Evolutionary conservation across 2,329 filamentous ascomycete species (phyloP), one percentile per base, ranked within the genome.

Genomic region (Aspergillus sclerotialis): DNA sequence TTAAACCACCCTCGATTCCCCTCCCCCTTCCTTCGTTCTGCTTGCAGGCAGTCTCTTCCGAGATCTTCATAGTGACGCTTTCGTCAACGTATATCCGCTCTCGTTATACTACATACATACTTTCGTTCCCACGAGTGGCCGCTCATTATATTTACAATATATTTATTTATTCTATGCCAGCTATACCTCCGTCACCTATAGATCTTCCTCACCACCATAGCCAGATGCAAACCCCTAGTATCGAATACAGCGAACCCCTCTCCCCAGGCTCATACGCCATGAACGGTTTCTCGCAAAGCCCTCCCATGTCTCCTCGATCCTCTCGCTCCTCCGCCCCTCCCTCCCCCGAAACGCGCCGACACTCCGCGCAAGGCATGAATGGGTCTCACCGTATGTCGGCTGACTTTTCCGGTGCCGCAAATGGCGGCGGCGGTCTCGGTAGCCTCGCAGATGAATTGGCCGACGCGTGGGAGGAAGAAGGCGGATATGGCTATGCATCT

Each of bases 391-490:
- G 63, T 23, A 56, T 57, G 41, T 61, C 61, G 9, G 61, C 55
- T 38, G 62, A 65, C 37, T 64, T 61, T 43, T 54, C 55, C n/a
- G 45, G 38, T 10, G 33, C 48, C 14, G 37, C 46, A 28, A 55
- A 56, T 18, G 45, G 46, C n/a, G 58, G 55, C 2, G 63, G 65
- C 28, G 76, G 74, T 7, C 55, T 78, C 33, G 77, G 76, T 15
- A 80, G 73, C 43, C 55, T 82, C 32, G 78, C 78, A 17, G 78
- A 82, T 49, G 78, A 81, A 50, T 58, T 81, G 15, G 77, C 72
- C 16, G 72, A 76, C 45, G 70, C 71, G n/a, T 75, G 70, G 65
- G 72, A 72, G 24, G 72, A 73, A 17, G 70, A 71, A 30, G 64
- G 60, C 11, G 65, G 63, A 15, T 68, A 70, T 33, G 63, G 58